Base-by-base conservation (phyloP, 2,329 filamentous ascomycete species). In the Arthroderma uncinatum region DNA sequence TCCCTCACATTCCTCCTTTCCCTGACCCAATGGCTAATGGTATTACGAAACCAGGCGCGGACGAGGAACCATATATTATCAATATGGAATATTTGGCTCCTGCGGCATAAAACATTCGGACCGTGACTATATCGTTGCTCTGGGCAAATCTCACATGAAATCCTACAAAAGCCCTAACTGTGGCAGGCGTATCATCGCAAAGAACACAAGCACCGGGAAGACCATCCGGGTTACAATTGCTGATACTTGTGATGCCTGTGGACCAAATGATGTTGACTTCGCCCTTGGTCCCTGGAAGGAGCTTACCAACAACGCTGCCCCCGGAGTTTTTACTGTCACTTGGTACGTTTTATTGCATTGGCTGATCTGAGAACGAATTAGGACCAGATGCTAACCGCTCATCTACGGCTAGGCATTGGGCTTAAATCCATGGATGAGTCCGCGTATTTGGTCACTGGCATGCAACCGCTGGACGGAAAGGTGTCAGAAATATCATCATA, bases 211-310 rank as follows among this genome's bases (percentile, higher is more conserved):
- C n/a, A 60, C 42, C 39, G 60, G 53, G 14, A 57, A 55, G 10
- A 57, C 48, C 2, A 10, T 58, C 21, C n/a, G 28, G 8, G 57
- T 56, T 1, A 58, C 37, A 4, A 54, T 61, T 19, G 57, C 50
- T 4, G 61, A 61, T 53, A 57, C 59, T 28, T 62, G 61, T 39
- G 25, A 16, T 21, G 54, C 34, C 9, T 62, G 61, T 42, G 56
- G 56, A 6, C n/a, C 33, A 23, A 50, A 57, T 23, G 61, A 62
- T 53, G 30, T 62, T 55, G 61, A 62, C 50, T 60, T 62, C 42
- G 58, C 57, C 16, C 39, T 61, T 6, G 60, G 58, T 4, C 58
- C 60, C 7, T 61, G 60, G 60, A 57, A 61, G 39, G 14, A 12
- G 4, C 19, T 61, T 19, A 61, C 60, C 4, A 44, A 53, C 48